These are phyloP conservation scores for Tetradesmus lagerheimii DNA, from an alignment of 139 green algal genomes.

Conservation along the genomic window DNA sequence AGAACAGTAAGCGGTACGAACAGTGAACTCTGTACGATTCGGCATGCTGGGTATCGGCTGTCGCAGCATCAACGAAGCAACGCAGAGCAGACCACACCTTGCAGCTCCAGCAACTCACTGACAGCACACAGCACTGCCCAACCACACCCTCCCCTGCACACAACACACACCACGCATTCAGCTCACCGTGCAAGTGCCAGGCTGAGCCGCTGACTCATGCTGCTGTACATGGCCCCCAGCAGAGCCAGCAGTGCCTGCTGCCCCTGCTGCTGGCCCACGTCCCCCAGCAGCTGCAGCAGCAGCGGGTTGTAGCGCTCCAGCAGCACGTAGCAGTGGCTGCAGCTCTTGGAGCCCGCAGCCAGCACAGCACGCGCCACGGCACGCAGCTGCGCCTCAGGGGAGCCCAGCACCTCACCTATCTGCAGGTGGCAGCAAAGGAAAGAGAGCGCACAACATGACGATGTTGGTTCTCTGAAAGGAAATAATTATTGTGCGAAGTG, in stretches of 20 bases:
- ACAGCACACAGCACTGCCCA: too few relatives aligned
- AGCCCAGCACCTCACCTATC: neutral
- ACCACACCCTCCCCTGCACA: neutral
- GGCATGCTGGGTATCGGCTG: too few relatives aligned
- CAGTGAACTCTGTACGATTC: too few relatives aligned
- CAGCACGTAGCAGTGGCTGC: constrained; percentile 84
- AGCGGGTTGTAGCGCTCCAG: constrained; percentile 80
- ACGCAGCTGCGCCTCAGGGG: neutral
- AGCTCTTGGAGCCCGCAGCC: constrained; percentile 82
- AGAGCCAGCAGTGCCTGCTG: constrained; percentile 53
- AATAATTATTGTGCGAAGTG: too few relatives aligned
- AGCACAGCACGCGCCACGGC: constrained; percentile 73
- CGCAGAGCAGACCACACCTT: too few relatives aligned
- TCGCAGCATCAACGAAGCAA: too few relatives aligned
- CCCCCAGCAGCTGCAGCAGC: neutral
- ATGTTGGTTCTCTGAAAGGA: too few relatives aligned
- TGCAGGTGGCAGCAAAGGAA: neutral
- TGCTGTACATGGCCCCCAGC: constrained; percentile 49
- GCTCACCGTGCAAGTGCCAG: constrained; percentile 56
- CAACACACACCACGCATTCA: neutral
- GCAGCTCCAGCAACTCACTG: too few relatives aligned
- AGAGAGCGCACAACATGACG: too few relatives aligned
- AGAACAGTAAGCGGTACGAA: too few relatives aligned
- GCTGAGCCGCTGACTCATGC: constrained; percentile 53
- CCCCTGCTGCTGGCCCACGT: neutral